phyloP scores from a whole-genome alignment of 805 yeast species.

The Cyberlindnera amylophila region DNA sequence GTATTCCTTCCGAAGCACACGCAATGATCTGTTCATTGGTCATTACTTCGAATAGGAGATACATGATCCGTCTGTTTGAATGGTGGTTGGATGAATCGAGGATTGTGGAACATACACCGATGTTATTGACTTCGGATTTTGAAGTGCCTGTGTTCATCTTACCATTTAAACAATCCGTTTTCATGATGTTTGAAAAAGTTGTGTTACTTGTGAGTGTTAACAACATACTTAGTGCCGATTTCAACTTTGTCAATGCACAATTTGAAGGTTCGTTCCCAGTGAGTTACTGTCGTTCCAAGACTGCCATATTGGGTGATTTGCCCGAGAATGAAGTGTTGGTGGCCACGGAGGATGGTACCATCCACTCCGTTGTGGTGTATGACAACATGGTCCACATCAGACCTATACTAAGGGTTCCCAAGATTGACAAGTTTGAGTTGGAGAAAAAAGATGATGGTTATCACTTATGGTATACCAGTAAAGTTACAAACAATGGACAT shows the following conservation, averaged over 20 bases:
- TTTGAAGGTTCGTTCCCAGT: conserved; percentile 38
- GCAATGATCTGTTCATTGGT: conserved; percentile 34
- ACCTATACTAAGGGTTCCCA: conserved; percentile 37
- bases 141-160: conserved; percentile 40
- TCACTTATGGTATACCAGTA: conserved; percentile 36
- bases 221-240: conserved; percentile 45
- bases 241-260: conserved; percentile 29
- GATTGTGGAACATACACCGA: conserved; percentile 32
- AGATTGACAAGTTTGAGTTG: conserved; percentile 27
- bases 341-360: conserved; percentile 26
- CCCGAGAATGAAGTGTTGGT: conserved; percentile 21
- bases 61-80: conserved; percentile 35
- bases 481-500: conserved; percentile 37
- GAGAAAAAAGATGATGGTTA: conserved; percentile 16
- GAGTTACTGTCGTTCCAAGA: conserved; percentile 30
- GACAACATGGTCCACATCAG: conserved; percentile 20
- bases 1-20: conserved; percentile 24
- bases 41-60: conserved; percentile 36
- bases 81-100: conserved; percentile 38
- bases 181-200: conserved; percentile 35
- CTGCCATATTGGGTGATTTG: conserved; percentile 18
- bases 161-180: conserved; percentile 37
- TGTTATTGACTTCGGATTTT: conserved; percentile 39
- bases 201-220: conserved; percentile 38
- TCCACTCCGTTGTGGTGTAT: conserved; percentile 22